Conservation (phyloP, 257 asterid species). For the Nicotiana otophora region DNA sequence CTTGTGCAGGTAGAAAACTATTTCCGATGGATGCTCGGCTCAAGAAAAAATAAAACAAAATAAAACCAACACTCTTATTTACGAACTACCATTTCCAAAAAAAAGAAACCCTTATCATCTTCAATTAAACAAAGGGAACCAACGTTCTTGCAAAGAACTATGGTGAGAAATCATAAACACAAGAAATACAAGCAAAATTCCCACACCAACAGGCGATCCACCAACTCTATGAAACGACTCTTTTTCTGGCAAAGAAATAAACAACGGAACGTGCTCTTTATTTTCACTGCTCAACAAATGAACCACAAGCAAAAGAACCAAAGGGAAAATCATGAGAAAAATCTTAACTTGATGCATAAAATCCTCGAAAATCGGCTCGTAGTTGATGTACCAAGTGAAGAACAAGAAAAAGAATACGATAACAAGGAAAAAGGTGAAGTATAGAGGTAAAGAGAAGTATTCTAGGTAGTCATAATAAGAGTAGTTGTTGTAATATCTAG, state of each 20-base stretch:
- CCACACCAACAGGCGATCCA: slow-evolving; percentile 63
- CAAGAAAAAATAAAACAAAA: no score
- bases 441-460: slow-evolving; percentile 57
- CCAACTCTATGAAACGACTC: slow-evolving; percentile 59
- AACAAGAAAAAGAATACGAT: slow-evolving; percentile 46
- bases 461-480: slow-evolving; percentile 53
- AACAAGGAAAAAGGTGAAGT: slow-evolving; percentile 49
- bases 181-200: slow-evolving; percentile 47
- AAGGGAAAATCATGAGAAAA: slow-evolving; percentile 55
- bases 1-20: no score
- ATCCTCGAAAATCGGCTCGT: slow-evolving; percentile 48
- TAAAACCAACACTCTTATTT: no score
- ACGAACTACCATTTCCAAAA: no score
- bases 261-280: slow-evolving; percentile 37
- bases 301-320: slow-evolving; percentile 56
- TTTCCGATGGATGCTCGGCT: no score
- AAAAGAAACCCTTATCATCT: background rate
- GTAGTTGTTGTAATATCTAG: slow-evolving; percentile 44
- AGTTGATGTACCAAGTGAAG: slow-evolving; percentile 78
- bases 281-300: slow-evolving; percentile 57
- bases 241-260: slow-evolving; percentile 46
- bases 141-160: slow-evolving; percentile 47
- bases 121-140: slow-evolving; percentile 62
- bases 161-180: slow-evolving; percentile 64
- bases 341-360: slow-evolving; percentile 48